Percentiles rank a stretch among this genome's conserved stretches.
These are phyloP conservation scores for Lagenaria siceraria DNA, from an alignment of 306 rosid species.

Conservation along the genomic window DNA sequence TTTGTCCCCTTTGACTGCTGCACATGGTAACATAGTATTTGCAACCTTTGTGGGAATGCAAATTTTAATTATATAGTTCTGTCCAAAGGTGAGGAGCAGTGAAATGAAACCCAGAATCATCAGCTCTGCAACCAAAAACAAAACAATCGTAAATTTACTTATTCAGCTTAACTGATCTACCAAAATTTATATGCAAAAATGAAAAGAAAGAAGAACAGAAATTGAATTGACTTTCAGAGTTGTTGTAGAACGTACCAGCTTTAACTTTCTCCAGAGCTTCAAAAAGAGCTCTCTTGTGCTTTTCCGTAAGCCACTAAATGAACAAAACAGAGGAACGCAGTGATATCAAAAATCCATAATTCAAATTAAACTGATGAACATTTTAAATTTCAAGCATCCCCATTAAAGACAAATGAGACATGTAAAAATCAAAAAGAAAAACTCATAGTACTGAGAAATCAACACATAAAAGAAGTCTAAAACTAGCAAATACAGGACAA, in stretches of 20 bases:
- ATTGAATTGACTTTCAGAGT: not conserved
- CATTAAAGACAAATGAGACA: not conserved
- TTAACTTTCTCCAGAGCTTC: conserved; percentile 89
- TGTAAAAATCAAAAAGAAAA: not conserved
- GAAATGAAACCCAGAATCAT: conserved; percentile 96
- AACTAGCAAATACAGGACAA: not conserved
- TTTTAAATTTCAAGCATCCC: not conserved
- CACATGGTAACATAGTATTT: conserved; percentile 69
- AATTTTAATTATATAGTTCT: conserved; percentile 54
- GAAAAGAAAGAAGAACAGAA: not conserved
- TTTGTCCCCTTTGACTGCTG: not conserved
- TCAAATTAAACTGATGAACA: not conserved
- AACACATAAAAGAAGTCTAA: not conserved
- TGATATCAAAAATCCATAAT: not conserved
- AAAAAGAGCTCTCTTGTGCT: conserved; percentile 57
- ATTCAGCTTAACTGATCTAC: not conserved
- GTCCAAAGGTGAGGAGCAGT: conserved; percentile 73
- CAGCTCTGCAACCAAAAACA: conserved; percentile 54
- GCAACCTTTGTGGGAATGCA: conserved; percentile 48
- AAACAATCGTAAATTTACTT: not conserved
- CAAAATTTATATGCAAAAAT: not conserved
- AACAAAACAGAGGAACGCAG: not conserved
- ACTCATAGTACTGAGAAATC: not conserved
- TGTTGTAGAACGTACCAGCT: conserved; percentile 39
- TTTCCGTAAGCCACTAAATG: conserved; percentile 38